Conservation (phyloP, 2,329 filamentous ascomycete genomes). For the Arthrinium puccinioides region DNA sequence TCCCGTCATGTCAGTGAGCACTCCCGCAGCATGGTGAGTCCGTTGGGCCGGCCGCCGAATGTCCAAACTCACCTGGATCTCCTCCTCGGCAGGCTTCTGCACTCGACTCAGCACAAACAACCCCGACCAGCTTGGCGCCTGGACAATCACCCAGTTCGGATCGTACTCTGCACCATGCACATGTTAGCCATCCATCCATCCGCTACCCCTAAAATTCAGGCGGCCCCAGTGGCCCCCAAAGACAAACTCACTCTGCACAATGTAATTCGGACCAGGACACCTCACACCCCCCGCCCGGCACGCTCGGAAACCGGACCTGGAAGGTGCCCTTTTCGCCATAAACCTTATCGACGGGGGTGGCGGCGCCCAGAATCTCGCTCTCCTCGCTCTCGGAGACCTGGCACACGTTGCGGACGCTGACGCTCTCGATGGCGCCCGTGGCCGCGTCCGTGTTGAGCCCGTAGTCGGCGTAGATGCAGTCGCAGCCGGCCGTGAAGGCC, state of each 20-base stretch:
- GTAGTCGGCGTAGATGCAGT: slow-evolving; percentile 11
- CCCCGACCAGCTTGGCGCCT: slow-evolving; percentile 9
- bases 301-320: slow-evolving; percentile 9
- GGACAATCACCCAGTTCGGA: slow-evolving; percentile 12
- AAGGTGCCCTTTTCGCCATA: slow-evolving; percentile 11
- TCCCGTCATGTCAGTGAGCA: too few relatives aligned
- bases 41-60: neutral
- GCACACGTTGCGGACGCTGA: slow-evolving; percentile 11
- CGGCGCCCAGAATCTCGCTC: slow-evolving; percentile 9
- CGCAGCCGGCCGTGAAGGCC: slow-evolving; percentile 10
- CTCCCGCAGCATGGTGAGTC: neutral
- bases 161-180: slow-evolving; percentile 7
- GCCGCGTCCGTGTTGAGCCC: slow-evolving; percentile 8
- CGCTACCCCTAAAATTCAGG: neutral
- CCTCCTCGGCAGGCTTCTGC: slow-evolving; percentile 8
- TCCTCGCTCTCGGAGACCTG: slow-evolving; percentile 7
- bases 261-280: slow-evolving; percentile 13
- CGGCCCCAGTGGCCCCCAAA: too few relatives aligned
- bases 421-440: slow-evolving; percentile 8
- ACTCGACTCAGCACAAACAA: slow-evolving; percentile 12
- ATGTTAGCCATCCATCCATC: neutral
- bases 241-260: slow-evolving; percentile 12
- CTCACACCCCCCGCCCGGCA: slow-evolving; percentile 4
- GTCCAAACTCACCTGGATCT: slow-evolving; percentile 8
- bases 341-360: slow-evolving; percentile 8